Percentiles rank a stretch among this genome's conserved stretches.
Conservation (phyloP, 768 basidiomycete genomes). For the Mycena olivaceomarginata region DNA sequence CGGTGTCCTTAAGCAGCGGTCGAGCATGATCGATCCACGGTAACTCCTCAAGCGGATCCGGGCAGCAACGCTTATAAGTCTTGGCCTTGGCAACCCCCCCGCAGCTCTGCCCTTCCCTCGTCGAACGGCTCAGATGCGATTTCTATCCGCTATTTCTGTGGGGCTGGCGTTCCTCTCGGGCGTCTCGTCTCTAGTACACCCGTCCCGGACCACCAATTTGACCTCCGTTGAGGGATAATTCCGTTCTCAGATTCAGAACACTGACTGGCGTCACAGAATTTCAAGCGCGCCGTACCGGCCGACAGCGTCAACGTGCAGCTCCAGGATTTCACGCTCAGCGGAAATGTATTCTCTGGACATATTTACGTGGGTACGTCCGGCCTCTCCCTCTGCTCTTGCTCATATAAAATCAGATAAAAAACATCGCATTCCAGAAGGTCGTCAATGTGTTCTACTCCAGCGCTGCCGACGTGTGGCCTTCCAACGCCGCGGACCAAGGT, state of each 20-base stretch:
- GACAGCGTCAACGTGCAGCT: constrained; percentile 26
- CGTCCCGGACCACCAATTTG: not conserved
- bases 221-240: not conserved
- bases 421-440: constrained; percentile 16
- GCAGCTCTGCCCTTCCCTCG: no score
- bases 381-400: not conserved
- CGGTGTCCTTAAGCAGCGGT: no score
- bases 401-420: constrained; percentile 6
- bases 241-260: not conserved
- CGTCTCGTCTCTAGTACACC: not conserved
- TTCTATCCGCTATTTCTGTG: no score
- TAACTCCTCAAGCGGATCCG: no score
- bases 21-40: no score
- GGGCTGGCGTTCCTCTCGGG: no score
- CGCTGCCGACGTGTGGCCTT: constrained; percentile 10
- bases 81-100: no score
- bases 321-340: constrained; percentile 15
- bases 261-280: not conserved
- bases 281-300: constrained; percentile 14
- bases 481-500: constrained; percentile 26
- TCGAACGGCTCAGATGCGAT: no score
- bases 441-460: constrained; percentile 21
- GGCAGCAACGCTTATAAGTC: no score
- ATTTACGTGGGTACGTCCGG: not conserved
- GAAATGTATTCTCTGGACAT: constrained; percentile 11